Evolutionary conservation across 2,329 filamentous ascomycete genomes (phyloP).

Genomic region (Penicillium sclerotigenum): DNA sequence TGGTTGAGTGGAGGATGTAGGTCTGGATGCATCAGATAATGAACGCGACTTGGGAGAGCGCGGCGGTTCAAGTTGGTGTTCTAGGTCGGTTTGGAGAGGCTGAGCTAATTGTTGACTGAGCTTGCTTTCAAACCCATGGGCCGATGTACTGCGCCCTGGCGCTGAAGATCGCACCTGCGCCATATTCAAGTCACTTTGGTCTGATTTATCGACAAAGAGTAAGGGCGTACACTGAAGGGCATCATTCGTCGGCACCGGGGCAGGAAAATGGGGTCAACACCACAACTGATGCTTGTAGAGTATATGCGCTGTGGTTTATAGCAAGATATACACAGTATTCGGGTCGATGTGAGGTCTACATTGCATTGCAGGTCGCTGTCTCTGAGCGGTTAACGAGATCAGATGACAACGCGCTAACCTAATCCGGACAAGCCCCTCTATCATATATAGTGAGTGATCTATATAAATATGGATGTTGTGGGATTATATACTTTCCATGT

Average conservation of each 20-base stretch:
- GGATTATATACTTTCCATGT: neutral
- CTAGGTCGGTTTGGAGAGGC: slow-evolving; percentile 17
- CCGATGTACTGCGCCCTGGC: slow-evolving; percentile 20
- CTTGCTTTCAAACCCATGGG: slow-evolving; percentile 34
- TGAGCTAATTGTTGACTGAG: slow-evolving; percentile 38
- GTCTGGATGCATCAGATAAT: slow-evolving; percentile 63
- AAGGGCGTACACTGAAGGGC: slow-evolving; percentile 3
- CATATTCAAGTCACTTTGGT: slow-evolving; percentile 16
- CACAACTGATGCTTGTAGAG: neutral
- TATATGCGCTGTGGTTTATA: neutral
- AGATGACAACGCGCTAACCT: slow-evolving; percentile 8
- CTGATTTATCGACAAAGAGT: slow-evolving; percentile 4
- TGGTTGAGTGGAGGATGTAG: slow-evolving; percentile 58
- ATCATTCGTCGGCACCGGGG: neutral
- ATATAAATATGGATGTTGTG: neutral
- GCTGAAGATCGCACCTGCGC: slow-evolving; percentile 20
- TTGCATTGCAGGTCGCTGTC: slow-evolving; percentile 1
- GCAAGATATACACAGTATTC: neutral
- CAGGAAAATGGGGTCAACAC: neutral
- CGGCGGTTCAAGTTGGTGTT: slow-evolving; percentile 20
- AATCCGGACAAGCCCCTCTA: neutral
- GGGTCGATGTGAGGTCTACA: neutral
- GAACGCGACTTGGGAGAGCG: slow-evolving; percentile 57
- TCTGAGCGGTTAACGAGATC: slow-evolving; percentile 9
- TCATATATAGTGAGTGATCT: too few relatives aligned